Evolutionary conservation across 805 yeast genomes (phyloP).

Genomic region (Candida chilensis): DNA sequence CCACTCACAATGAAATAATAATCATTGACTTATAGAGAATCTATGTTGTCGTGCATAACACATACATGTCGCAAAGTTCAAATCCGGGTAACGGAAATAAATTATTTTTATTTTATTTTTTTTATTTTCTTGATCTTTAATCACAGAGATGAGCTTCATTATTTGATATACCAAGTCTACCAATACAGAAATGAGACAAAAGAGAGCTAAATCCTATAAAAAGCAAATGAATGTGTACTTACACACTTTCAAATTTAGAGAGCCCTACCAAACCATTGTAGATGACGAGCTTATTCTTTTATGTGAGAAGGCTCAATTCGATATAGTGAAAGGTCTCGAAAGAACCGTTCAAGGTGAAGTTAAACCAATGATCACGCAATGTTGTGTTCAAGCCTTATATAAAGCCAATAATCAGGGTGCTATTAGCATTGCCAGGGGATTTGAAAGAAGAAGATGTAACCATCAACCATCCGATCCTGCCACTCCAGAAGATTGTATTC

Average conservation of each 20-base stretch:
- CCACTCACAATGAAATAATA: not conserved
- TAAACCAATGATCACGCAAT: conserved; percentile 90
- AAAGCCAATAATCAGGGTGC: conserved; percentile 63
- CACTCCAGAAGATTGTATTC: conserved; percentile 68
- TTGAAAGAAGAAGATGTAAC: conserved; percentile 90
- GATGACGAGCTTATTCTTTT: conserved; percentile 72
- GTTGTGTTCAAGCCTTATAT: conserved; percentile 85
- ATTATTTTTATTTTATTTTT: too few relatives aligned
- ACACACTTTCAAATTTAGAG: conserved; percentile 85
- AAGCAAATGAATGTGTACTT: conserved; percentile 84
- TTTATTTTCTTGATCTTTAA: too few relatives aligned
- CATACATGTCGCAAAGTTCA: too few relatives aligned
- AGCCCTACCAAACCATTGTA: conserved; percentile 84
- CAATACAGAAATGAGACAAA: conserved; percentile 72
- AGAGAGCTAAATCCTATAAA: conserved; percentile 88
- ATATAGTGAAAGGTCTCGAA: conserved; percentile 71
- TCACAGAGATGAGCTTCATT: not conserved
- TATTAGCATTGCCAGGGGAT: conserved; percentile 68
- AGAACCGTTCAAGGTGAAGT: conserved; percentile 79
- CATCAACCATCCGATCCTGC: conserved; percentile 60
- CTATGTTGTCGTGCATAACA: not conserved
- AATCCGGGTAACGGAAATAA: too few relatives aligned
- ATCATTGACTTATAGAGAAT: not conserved
- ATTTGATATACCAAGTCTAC: not conserved
- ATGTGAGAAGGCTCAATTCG: conserved; percentile 60